Percentiles rank a stretch among this genome's conserved stretches.
Evolutionary conservation across 768 basidiomycete species (phyloP).

Genomic region (Dacryopinax primogenitus): DNA sequence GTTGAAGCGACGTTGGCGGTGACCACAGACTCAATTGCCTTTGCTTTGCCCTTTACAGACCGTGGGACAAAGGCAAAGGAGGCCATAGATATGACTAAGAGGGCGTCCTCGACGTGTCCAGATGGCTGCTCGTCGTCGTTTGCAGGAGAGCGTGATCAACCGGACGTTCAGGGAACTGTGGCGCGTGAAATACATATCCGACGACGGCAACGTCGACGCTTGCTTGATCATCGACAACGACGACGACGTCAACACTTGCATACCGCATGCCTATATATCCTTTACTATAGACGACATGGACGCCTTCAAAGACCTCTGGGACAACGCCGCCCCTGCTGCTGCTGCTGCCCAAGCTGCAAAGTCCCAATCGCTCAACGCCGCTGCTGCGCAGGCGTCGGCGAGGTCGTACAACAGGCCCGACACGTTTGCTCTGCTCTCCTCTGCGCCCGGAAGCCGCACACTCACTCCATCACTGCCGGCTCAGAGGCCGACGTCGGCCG

Average conservation of each 20-base stretch:
- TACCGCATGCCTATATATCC: constrained; percentile 8
- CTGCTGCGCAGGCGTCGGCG: neutral
- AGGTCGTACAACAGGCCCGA: neutral
- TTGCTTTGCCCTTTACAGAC: constrained; percentile 4
- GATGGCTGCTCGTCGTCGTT: neutral
- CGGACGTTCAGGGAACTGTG: neutral
- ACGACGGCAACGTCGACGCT: neutral
- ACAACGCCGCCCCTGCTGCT: neutral
- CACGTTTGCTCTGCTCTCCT: neutral
- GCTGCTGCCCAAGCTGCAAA: neutral
- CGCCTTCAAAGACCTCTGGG: neutral
- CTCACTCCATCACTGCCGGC: neutral
- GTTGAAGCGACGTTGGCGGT: neutral
- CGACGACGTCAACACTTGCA: neutral
- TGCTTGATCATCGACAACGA: neutral
- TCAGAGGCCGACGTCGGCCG: neutral
- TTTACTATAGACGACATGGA: neutral
- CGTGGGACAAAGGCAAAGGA: neutral
- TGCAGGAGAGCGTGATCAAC: neutral
- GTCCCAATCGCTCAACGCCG: neutral
- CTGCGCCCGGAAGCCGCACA: neutral
- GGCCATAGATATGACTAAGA: neutral
- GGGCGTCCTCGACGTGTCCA: neutral
- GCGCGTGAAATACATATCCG: neutral
- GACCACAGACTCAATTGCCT: neutral